These are phyloP conservation scores for Sanghuangporus baumii DNA, from an alignment of 1,284 basidiomycete genomes.

Conservation along the genomic window DNA sequence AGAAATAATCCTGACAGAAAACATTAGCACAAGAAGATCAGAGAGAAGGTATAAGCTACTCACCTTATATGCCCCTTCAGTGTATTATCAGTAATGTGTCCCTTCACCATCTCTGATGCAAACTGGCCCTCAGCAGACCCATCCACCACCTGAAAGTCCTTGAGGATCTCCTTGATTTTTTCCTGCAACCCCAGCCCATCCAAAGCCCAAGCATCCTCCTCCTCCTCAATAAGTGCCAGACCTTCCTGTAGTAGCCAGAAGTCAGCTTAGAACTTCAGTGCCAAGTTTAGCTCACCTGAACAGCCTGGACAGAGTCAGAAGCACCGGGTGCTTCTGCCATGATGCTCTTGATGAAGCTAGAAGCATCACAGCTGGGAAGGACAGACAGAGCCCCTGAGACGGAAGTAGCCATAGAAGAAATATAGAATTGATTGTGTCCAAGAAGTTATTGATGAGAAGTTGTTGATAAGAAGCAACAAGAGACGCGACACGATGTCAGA, in stretches of 20 bases:
- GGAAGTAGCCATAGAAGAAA: neutral
- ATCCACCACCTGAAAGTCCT: neutral
- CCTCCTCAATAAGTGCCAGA: neutral
- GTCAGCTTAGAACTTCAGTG: neutral
- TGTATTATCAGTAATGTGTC: conserved; percentile 1
- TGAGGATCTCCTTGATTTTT: neutral
- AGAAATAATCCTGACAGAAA: conserved; percentile 9
- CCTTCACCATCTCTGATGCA: neutral
- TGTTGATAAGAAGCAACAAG: too few species aligned
- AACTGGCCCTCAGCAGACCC: neutral
- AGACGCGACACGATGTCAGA: too few species aligned
- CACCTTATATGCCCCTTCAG: conserved; percentile 10
- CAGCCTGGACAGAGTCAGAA: neutral
- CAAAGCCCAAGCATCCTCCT: neutral
- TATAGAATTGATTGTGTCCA: neutral
- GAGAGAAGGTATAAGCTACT: neutral
- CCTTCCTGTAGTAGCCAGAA: neutral
- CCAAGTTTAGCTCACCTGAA: neutral
- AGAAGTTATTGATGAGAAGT: too few species aligned
- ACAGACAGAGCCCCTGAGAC: neutral
- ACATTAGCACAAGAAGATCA: neutral
- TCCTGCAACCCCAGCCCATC: neutral
- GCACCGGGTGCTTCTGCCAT: neutral
- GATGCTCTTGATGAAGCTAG: neutral
- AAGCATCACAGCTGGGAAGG: neutral